Evolutionary conservation across 495 filamentous ascomycete species (phyloP).

Genomic region (Penicillium paxilli): DNA sequence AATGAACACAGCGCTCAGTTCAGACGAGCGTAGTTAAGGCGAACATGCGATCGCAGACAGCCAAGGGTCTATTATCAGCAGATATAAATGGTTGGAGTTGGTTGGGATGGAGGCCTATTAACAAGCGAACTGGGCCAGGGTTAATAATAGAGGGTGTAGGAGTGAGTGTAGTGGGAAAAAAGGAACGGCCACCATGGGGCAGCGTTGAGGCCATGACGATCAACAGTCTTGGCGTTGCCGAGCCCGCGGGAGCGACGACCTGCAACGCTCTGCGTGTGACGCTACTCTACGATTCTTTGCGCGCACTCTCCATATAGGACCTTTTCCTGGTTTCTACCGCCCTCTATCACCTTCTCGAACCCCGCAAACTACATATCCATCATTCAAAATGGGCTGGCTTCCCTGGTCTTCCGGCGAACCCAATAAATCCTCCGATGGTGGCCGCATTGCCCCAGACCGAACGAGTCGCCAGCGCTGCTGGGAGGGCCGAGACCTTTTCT

Average conservation of each 20-base stretch:
- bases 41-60: slow-evolving; percentile 10
- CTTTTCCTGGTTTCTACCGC: not conserved
- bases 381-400: slow-evolving; percentile 47
- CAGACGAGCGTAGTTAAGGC: slow-evolving; percentile 2
- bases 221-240: slow-evolving; percentile 28
- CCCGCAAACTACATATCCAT: not conserved
- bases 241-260: slow-evolving; percentile 20
- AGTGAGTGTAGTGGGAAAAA: slow-evolving; percentile 2
- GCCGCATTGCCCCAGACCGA: slow-evolving; percentile 74
- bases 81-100: not conserved
- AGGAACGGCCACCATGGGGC: too few species aligned
- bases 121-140: too few species aligned
- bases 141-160: not conserved
- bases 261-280: not conserved
- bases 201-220: slow-evolving; percentile 12
- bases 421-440: slow-evolving; percentile 55
- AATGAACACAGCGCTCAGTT: slow-evolving; percentile 12
- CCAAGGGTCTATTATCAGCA: not conserved
- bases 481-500: slow-evolving; percentile 83
- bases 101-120: not conserved
- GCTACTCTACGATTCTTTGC: not conserved
- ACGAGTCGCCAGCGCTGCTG: slow-evolving; percentile 78
- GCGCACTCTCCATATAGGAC: not conserved
- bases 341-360: not conserved
- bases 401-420: slow-evolving; percentile 43